Base-by-base conservation (phyloP, 1,139 yeast genomes). In the Blastobotrys arbuscula region DNA sequence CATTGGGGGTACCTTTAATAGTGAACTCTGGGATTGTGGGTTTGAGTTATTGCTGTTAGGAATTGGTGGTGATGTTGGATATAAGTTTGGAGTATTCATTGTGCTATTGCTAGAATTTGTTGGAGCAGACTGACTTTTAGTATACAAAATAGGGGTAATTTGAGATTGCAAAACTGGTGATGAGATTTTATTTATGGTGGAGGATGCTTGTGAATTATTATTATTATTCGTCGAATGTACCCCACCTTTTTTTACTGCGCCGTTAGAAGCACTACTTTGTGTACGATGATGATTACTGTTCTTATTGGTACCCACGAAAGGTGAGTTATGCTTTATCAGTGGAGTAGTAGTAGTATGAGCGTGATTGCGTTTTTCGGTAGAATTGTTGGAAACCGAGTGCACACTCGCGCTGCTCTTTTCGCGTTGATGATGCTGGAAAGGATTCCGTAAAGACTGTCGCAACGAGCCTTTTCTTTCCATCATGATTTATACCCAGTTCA, bases 1-100 rank as follows among this genome's bases (percentile, higher is more conserved):
- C 63, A 59, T 59, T 9, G 60, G 61, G 6, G 63, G 63, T 7
- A 50, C 49, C 15, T 45, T 51, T 12, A 51, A 40, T 12, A 54
- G 40, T 26, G 49, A 45, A 39, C 42, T 41, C 13, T 44, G 16
- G 9, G 16, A 18, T n/a, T 18, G 24, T 23, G 30, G 39, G 2
- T 8, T 36, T 8, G 23, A 10, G 8, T 36, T 36, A 34, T 7
- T 34, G 38, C 20, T 34, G 20, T 34, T 34, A 9, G 31, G 31
- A 9, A 13, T 13, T 26, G 35, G 15, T 24, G 39, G 21, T 19
- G 39, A 19, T 15, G 23, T 24, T 18, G 39, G 39, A 19, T 18
- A 36, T 20, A 24, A 24, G 26, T 36, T 36, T 18, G 39, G 39
- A 8, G 39, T 36, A 13, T n/a, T 24, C 24, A 24, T 20, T 7